These are phyloP conservation scores for Lavandula angustifolia DNA, from an alignment of 257 asterid species.

Conservation along the genomic window DNA sequence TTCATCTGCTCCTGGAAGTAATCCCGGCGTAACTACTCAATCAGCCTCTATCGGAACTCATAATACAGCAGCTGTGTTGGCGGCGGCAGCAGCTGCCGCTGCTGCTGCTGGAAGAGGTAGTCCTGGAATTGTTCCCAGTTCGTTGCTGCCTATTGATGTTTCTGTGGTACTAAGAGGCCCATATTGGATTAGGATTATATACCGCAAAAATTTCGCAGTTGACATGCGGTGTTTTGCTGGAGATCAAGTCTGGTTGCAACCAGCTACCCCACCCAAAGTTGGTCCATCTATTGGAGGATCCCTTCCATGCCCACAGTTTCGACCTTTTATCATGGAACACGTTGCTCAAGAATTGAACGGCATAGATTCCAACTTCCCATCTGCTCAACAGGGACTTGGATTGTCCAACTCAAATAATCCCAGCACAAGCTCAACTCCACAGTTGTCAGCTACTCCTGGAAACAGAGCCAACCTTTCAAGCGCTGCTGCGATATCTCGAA, in stretches of 20 bases:
- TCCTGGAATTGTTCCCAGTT: constrained; percentile 98
- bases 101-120: constrained; percentile 97
- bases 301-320: constrained; percentile 97
- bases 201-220: constrained; percentile 93
- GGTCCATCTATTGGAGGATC: constrained; percentile 95
- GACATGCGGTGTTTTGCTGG: constrained; percentile 99
- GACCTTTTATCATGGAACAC: constrained; percentile 99
- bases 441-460: constrained; percentile 57
- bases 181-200: constrained; percentile 94
- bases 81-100: constrained; percentile 87
- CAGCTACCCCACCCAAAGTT: constrained; percentile 98
- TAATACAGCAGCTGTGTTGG: constrained; percentile 68
- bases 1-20: constrained; percentile 60
- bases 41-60: constrained; percentile 59
- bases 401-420: constrained; percentile 56
- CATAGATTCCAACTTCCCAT: constrained; percentile 81
- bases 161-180: constrained; percentile 99
- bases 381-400: constrained; percentile 78
- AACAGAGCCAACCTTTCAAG: constrained; percentile 61
- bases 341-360: constrained; percentile 99
- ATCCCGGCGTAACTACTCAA: constrained; percentile 49
- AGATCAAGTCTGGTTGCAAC: constrained; percentile 99
- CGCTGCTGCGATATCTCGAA: constrained; percentile 57
- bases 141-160: constrained; percentile 95
- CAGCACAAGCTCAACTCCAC: constrained; percentile 57